Conservation (phyloP, 2,329 filamentous ascomycete species). For the Xylariaceae sp. region DNA sequence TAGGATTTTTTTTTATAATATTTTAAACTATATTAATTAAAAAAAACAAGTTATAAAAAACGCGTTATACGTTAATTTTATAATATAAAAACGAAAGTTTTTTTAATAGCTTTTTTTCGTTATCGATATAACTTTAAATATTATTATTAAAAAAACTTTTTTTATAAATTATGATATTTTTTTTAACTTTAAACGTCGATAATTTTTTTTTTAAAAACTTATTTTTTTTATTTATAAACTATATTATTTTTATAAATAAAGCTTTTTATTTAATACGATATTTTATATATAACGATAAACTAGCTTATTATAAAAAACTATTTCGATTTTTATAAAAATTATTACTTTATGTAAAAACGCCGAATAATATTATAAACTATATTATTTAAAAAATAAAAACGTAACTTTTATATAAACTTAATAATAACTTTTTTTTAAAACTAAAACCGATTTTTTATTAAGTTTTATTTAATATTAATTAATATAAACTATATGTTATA, state of each 20-base stretch:
- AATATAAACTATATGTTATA: neutral
- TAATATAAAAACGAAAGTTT: too few species aligned
- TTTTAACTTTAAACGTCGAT: too few species aligned
- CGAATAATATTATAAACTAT: neutral
- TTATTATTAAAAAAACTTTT: too few species aligned
- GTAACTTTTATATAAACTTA: neutral
- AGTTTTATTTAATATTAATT: neutral
- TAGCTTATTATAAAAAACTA: neutral
- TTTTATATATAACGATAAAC: neutral
- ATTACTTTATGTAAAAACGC: neutral
- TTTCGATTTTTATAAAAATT: neutral
- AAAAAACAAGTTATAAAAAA: neutral
- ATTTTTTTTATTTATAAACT: neutral
- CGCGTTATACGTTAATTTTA: too few species aligned
- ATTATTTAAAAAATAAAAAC: neutral
- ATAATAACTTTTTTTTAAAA: neutral
- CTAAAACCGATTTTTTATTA: neutral
- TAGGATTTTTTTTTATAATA: neutral
- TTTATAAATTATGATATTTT: too few species aligned
- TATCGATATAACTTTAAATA: too few species aligned
- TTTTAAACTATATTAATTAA: neutral
- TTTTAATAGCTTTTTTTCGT: too few species aligned
- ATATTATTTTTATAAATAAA: neutral
- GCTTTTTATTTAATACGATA: neutral
- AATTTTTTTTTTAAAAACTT: neutral